Evolutionary conservation across 1,284 basidiomycete genomes (phyloP).

Genomic region (Volvariella surrecta): DNA sequence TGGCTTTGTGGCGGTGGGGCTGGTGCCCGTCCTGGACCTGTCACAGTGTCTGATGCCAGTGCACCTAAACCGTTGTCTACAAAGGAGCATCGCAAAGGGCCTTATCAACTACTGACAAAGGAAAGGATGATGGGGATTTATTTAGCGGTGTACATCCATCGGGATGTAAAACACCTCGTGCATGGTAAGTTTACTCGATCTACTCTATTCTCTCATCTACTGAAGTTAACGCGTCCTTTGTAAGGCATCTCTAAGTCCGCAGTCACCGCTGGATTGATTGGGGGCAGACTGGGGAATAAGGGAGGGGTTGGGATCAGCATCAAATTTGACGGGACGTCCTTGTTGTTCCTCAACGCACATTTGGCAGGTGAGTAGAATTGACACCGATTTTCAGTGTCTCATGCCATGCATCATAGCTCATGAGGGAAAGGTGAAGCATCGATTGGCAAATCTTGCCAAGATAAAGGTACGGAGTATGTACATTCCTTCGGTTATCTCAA

Average conservation of each 20-base stretch:
- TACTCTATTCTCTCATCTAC: background rate
- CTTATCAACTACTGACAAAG: slow-evolving; percentile 76
- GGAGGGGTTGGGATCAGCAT: slow-evolving; percentile 80
- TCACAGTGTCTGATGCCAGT: slow-evolving; percentile 27
- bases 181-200: slow-evolving; percentile 31
- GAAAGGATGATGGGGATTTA: slow-evolving; percentile 88
- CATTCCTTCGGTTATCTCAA: slow-evolving; percentile 1
- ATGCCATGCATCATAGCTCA: slow-evolving; percentile 44
- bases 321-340: slow-evolving; percentile 62
- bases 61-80: slow-evolving; percentile 27
- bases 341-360: slow-evolving; percentile 84
- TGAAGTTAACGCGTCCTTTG: background rate
- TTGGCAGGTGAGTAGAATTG: slow-evolving; percentile 59
- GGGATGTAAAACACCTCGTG: slow-evolving; percentile 52
- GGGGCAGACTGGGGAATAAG: slow-evolving; percentile 82
- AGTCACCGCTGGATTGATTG: slow-evolving; percentile 82
- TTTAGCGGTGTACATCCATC: slow-evolving; percentile 63
- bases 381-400: slow-evolving; percentile 4
- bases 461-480: slow-evolving; percentile 46
- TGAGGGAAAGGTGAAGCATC: slow-evolving; percentile 59
- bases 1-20: slow-evolving; percentile 45
- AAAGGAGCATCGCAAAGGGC: slow-evolving; percentile 44
- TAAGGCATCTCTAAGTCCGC: slow-evolving; percentile 59
- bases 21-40: slow-evolving; percentile 18
- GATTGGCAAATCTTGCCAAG: slow-evolving; percentile 64